Conservation (phyloP, 106 monocot genomes). For the Acorus gramineus region DNA sequence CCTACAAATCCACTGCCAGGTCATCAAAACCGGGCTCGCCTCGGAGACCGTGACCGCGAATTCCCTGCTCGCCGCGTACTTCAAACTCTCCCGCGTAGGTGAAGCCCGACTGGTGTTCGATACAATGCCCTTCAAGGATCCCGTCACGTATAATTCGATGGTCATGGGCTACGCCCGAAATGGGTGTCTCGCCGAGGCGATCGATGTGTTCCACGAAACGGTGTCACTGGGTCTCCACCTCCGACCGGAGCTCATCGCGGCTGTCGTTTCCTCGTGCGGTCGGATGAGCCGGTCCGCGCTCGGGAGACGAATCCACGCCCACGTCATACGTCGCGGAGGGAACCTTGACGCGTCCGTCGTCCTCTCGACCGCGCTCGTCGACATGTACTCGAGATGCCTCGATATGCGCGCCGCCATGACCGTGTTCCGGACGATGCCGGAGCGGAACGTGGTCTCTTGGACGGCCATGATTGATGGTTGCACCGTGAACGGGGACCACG, state of each 20-base stretch:
- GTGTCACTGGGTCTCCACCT: not conserved
- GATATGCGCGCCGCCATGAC: conserved; percentile 8
- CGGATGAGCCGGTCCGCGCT: not conserved
- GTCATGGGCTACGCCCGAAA: conserved; percentile 5
- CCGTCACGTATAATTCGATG: conserved; percentile 17
- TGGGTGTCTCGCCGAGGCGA: conserved; percentile 4
- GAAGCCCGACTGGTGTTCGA: conserved; percentile 18
- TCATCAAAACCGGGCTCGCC: conserved; percentile 20
- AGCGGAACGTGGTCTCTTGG: conserved; percentile 32
- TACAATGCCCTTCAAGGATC: conserved; percentile 7
- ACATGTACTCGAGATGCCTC: conserved; percentile 22
- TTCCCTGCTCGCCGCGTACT: conserved; percentile 27
- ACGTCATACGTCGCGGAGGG: not conserved
- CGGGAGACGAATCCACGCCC: conserved; percentile 20
- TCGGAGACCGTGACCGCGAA: conserved; percentile 13
- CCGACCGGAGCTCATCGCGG: conserved; percentile 24
- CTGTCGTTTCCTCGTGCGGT: conserved; percentile 15
- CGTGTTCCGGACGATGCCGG: conserved; percentile 21
- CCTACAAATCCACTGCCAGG: conserved; percentile 26
- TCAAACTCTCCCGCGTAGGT: conserved; percentile 5
- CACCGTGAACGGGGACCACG: not conserved
- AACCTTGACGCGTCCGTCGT: conserved; percentile 1
- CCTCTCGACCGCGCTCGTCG: conserved; percentile 18
- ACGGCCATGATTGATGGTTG: conserved; percentile 29
- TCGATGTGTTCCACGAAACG: conserved; percentile 10